Conservation (phyloP, 495 filamentous ascomycete genomes). For the Astrocystis sublimbata region DNA sequence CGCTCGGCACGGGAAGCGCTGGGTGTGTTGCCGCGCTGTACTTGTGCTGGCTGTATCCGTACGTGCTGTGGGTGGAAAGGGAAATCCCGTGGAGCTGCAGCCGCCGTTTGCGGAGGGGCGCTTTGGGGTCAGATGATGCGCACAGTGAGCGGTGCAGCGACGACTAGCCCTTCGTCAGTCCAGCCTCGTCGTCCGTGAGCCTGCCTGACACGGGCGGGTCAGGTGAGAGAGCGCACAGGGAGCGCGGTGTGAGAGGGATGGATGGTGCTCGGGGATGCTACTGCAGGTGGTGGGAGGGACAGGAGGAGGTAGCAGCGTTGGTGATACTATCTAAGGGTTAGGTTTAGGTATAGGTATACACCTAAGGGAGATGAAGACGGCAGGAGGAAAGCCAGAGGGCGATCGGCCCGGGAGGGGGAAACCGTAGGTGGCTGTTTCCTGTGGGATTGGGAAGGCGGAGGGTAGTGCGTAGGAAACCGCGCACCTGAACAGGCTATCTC, state of each 20-base stretch:
- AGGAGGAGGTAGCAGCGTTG: background rate
- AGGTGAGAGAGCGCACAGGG: no score
- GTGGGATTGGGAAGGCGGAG: no score
- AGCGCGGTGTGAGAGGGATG: no score
- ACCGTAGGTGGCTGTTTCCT: no score
- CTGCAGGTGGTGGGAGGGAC: background rate
- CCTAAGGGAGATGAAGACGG: background rate
- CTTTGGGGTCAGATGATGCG: constrained; percentile 12
- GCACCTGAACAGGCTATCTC: no score
- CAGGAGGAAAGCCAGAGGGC: background rate
- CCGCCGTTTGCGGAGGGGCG: constrained; percentile 12
- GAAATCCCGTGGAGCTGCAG: constrained; percentile 3
- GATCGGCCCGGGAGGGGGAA: constrained; percentile 4
- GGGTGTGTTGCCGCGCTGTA: no score
- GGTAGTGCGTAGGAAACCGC: no score
- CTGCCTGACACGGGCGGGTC: constrained; percentile 3
- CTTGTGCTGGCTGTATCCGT: no score
- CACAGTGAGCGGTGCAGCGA: background rate
- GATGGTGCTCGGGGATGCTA: no score
- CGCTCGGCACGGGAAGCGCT: no score
- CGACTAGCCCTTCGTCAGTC: background rate
- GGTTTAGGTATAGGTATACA: no score
- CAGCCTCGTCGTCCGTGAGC: constrained; percentile 2
- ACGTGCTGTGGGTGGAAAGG: background rate
- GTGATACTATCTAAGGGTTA: no score